Conservation (phyloP, 495 filamentous ascomycete genomes). For the Aspergillus kassunensis region DNA sequence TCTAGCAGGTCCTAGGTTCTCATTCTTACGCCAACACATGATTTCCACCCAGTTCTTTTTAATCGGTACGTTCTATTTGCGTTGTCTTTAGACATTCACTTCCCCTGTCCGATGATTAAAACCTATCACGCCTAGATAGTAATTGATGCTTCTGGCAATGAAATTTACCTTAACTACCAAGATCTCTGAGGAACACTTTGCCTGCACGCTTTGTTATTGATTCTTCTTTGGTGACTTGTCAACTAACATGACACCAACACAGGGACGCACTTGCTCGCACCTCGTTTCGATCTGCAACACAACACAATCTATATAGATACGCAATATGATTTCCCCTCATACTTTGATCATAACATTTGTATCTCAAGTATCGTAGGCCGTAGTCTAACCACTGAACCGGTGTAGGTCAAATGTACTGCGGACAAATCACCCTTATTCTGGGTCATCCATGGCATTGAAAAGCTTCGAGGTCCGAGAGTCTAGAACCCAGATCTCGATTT, state of each 20-base stretch:
- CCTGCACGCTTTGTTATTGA: conserved; percentile 15
- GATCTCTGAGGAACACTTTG: conserved; percentile 68
- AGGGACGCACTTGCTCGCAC: background rate
- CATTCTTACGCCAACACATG: background rate
- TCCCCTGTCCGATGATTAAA: conserved; percentile 64
- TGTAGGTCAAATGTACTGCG: too few relatives aligned
- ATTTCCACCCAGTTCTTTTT: background rate
- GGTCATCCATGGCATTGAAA: too few relatives aligned
- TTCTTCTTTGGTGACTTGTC: conserved; percentile 16
- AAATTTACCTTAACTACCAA: conserved; percentile 69
- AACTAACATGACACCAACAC: conserved; percentile 26
- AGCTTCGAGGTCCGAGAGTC: too few relatives aligned
- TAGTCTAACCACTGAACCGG: too few relatives aligned
- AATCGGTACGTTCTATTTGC: conserved; percentile 16
- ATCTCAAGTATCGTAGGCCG: too few relatives aligned
- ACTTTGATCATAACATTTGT: too few relatives aligned
- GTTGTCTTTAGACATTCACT: conserved; percentile 3
- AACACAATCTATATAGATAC: background rate
- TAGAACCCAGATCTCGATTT: too few relatives aligned
- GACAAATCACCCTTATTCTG: too few relatives aligned
- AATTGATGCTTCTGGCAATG: conserved; percentile 68
- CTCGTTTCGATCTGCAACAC: too few relatives aligned
- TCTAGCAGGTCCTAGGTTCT: conserved; percentile 1
- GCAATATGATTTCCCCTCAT: background rate
- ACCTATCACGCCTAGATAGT: conserved; percentile 77